A percentile compares a stretch with the other conserved stretches of the same genome.
Evolutionary conservation across 768 basidiomycete species (phyloP).

Genomic region (Macrolepiota albuminosa): DNA sequence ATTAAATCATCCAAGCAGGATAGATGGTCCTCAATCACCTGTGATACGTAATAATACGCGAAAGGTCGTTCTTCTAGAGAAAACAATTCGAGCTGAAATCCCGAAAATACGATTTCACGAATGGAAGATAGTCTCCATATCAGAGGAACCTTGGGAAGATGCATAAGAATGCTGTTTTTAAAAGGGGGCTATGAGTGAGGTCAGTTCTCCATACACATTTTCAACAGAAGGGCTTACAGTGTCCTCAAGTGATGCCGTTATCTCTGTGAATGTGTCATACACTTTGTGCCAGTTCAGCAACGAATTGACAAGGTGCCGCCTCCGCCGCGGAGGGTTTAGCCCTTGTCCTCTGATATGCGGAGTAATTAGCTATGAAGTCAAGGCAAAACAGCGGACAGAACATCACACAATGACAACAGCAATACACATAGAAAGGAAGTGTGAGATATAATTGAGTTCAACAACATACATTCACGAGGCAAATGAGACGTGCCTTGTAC

Average conservation of each 20-base stretch:
- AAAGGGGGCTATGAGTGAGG: conserved; percentile 23
- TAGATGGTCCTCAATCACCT: conserved; percentile 55
- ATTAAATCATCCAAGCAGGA: conserved; percentile 46
- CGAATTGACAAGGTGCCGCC: conserved; percentile 60
- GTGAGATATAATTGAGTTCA: neutral
- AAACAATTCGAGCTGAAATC: conserved; percentile 75
- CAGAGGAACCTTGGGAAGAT: conserved; percentile 44
- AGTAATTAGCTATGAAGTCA: conserved; percentile 43
- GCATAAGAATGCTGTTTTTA: conserved; percentile 28
- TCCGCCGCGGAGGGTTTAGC: conserved; percentile 63
- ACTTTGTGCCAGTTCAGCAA: conserved; percentile 63
- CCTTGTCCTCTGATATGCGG: conserved; percentile 58
- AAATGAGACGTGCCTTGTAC: conserved; percentile 32
- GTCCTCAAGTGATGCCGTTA: conserved; percentile 25
- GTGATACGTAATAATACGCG: conserved; percentile 70
- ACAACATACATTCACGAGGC: conserved; percentile 1
- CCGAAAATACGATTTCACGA: conserved; percentile 67
- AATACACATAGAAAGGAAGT: neutral
- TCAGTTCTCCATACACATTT: neutral
- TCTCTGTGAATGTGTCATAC: conserved; percentile 42
- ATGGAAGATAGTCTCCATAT: conserved; percentile 57
- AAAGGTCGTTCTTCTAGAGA: conserved; percentile 61
- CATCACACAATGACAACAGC: neutral
- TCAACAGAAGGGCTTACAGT: conserved; percentile 19
- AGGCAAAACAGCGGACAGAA: conserved; percentile 5